Evolutionary conservation across 2,329 filamentous ascomycete species (phyloP), one percentile per base, ranked within the genome.

Genomic region (Xylaria sp.): DNA sequence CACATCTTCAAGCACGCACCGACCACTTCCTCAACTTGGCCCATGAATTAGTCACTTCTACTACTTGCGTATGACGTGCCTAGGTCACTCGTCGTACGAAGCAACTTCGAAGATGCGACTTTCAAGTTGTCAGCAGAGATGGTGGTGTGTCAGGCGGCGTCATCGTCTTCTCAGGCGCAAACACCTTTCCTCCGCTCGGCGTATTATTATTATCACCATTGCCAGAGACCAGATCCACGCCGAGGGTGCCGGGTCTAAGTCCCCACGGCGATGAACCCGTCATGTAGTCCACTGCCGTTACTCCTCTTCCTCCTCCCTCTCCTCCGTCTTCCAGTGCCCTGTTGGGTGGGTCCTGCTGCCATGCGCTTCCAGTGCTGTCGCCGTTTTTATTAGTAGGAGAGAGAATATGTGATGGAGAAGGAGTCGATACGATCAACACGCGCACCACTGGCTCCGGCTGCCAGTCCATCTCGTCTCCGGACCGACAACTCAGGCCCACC

Each of bases 391-490:
- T 29, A 16, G 23, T 16, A 42, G 54, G 21, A 3, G 23, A 13
- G 13, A 21, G 8, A 18, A 12, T n/a, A n/a, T 23, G 16, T 16
- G 37, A 47, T 9, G 42, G 42, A 8, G 42, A 2, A 21, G 42
- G 5, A 5, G 40, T n/a, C 5, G 51, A 37, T 27, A 74, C 18
- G 18, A 74, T 54, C 35, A 78, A n/a, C 5, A 78, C 76, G 37
- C 71, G 75, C 10, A 72, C 65, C 3, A 77, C 73, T n/a, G 76
- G 75, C 68, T 78, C 76, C 1, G 77, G 76, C 75, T 78, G 75
- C 77, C 77, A 78, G 71, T 78, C 77, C 77, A 78, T 78, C 73
- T 78, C 76, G 55, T 78, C 76, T 5, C 29, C 73, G 9, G 63
- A 58, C 1, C 57, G 75, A 59, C 69, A 63, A 27, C 65, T 66